Conservation (phyloP, 2,329 filamentous ascomycete species). For the Venturia nashicola region DNA sequence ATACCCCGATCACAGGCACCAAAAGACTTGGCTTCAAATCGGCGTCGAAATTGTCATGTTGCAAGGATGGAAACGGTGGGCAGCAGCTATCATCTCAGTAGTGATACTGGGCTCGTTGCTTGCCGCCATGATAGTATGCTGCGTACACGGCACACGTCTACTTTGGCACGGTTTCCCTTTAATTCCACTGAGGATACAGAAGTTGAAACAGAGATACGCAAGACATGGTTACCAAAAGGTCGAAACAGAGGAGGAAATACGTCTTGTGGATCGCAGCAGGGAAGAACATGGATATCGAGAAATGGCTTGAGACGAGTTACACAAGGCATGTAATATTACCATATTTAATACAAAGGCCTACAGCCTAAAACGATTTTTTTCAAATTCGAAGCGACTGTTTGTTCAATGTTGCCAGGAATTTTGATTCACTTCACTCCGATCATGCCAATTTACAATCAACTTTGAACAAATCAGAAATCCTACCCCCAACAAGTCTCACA, state of each 20-base stretch:
- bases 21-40: background rate
- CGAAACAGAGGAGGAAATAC: background rate
- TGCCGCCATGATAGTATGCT: background rate
- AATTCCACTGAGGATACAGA: too few species aligned
- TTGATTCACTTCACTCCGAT: too few species aligned
- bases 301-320: background rate
- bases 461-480: too few species aligned
- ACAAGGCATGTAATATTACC: too few species aligned
- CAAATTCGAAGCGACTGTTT: too few species aligned
- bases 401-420: too few species aligned
- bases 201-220: too few species aligned
- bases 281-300: background rate
- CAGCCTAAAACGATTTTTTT: too few species aligned
- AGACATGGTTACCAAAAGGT: background rate
- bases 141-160: background rate
- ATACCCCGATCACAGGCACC: constrained; percentile 24
- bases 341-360: too few species aligned
- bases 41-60: background rate
- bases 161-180: background rate
- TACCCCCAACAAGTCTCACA: too few species aligned
- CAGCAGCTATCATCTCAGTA: background rate
- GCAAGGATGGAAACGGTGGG: background rate
- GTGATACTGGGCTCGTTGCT: background rate
- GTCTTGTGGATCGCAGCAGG: background rate
- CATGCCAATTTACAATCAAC: too few species aligned